Conservation (phyloP, 2,329 filamentous ascomycete species). For the Ambrosiella cleistominuta region DNA sequence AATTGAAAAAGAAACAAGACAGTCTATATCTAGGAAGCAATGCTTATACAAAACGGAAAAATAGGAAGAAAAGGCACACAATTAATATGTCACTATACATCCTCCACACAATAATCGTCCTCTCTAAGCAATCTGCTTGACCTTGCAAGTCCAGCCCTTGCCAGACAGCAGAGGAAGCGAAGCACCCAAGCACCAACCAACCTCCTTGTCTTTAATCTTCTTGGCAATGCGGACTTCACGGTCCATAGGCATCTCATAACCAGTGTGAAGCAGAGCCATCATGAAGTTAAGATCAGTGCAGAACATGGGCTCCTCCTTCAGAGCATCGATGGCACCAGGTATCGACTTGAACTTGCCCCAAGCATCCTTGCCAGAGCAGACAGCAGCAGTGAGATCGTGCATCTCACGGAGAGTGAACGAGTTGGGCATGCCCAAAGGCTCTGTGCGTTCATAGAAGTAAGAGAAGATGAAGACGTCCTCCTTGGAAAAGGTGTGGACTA, state of each 20-base stretch:
- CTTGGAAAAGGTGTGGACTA: conserved; percentile 76
- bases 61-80: not conserved
- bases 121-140: conserved; percentile 46
- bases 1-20: not conserved
- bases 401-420: conserved; percentile 86
- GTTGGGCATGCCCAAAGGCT: conserved; percentile 93
- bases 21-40: not conserved
- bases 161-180: conserved; percentile 70
- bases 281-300: conserved; percentile 96
- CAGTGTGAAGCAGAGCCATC: conserved; percentile 78
- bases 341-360: conserved; percentile 68
- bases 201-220: conserved; percentile 93
- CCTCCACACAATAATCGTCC: not conserved
- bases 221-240: conserved; percentile 95
- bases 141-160: conserved; percentile 80
- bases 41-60: not conserved
- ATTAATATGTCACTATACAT: not conserved
- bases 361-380: conserved; percentile 58
- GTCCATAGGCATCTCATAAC: conserved; percentile 95
- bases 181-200: conserved; percentile 94
- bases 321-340: conserved; percentile 61
- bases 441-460: conserved; percentile 93
- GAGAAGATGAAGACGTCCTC: conserved; percentile 95
- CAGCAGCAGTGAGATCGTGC: conserved; percentile 65
- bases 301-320: conserved; percentile 68